Conservation (phyloP, 192 early-diverging fungal species). For the Coemansia guatemalensis region DNA sequence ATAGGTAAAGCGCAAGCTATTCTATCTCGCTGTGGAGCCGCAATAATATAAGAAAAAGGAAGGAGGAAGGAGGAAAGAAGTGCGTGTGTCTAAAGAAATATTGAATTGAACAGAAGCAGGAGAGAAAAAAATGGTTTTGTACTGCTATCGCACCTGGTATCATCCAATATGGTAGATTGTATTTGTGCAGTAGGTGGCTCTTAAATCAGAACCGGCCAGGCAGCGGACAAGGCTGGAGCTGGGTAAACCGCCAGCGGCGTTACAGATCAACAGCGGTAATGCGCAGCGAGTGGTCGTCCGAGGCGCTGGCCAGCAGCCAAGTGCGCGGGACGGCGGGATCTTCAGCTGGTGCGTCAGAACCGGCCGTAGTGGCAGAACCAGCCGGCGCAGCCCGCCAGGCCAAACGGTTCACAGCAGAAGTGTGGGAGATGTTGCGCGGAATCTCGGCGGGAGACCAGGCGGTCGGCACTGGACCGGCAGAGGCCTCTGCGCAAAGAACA, state of each 20-base stretch:
- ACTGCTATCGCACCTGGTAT: neutral
- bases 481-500: constrained; percentile 47
- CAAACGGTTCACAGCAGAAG: constrained; percentile 59
- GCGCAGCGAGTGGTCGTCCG: constrained; percentile 74
- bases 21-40: neutral
- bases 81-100: neutral
- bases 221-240: neutral
- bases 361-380: too few relatives aligned
- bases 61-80: constrained; percentile 1
- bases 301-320: constrained; percentile 66
- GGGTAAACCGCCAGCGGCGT: neutral
- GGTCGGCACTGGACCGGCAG: constrained; percentile 21
- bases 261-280: constrained; percentile 53
- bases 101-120: constrained; percentile 4
- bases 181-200: neutral
- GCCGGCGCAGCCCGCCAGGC: constrained; percentile 59
- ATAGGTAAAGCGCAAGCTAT: neutral
- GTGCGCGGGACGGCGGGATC: neutral
- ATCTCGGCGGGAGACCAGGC: constrained; percentile 48
- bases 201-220: neutral
- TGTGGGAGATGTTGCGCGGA: constrained; percentile 57
- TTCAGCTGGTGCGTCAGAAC: neutral
- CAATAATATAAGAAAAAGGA: too few relatives aligned
- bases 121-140: neutral
- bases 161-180: neutral